These are phyloP conservation scores for Cicer chorassanicum DNA, from an alignment of 306 rosid species.

Conservation along the genomic window DNA sequence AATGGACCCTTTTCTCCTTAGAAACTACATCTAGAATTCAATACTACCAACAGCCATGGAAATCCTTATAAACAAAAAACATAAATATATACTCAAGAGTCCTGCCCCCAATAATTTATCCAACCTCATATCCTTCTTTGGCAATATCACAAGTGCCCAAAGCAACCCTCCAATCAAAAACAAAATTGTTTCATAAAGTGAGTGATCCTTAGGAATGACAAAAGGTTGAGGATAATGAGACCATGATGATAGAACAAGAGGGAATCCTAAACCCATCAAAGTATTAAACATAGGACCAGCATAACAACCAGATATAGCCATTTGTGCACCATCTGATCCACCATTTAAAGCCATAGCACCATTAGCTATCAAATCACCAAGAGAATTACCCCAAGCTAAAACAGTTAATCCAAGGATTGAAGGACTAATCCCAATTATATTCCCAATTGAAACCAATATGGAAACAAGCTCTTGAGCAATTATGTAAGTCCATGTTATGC, in stretches of 20 bases:
- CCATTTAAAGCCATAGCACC: slow-evolving; percentile 46
- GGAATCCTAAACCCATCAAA: slow-evolving; percentile 45
- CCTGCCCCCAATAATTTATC: slow-evolving; percentile 40
- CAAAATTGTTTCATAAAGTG: slow-evolving; percentile 31
- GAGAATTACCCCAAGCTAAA: slow-evolving; percentile 42
- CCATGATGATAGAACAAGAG: slow-evolving; percentile 47
- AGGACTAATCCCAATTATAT: slow-evolving; percentile 44
- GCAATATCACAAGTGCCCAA: slow-evolving; percentile 41
- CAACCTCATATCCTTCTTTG: slow-evolving; percentile 37
- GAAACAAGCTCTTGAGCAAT: slow-evolving; percentile 44
- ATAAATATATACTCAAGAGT: slow-evolving; percentile 35
- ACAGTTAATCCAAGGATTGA: slow-evolving; percentile 43
- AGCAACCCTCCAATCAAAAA: slow-evolving; percentile 44
- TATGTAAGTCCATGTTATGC: slow-evolving; percentile 46
- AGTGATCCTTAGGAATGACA: slow-evolving; percentile 43
- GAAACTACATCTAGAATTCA: slow-evolving; percentile 26
- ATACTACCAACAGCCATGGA: slow-evolving; percentile 39
- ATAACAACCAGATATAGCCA: slow-evolving; percentile 43
- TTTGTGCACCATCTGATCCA: slow-evolving; percentile 44
- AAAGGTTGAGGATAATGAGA: slow-evolving; percentile 39
- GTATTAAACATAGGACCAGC: slow-evolving; percentile 45
- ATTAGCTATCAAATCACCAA: slow-evolving; percentile 46
- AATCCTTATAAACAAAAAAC: slow-evolving; percentile 38
- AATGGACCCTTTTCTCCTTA: not conserved
- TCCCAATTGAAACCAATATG: slow-evolving; percentile 39